Evolutionary conservation across 768 basidiomycete genomes (phyloP), one percentile per base, ranked within the genome.

Genomic region (Baorangia bicolor): DNA sequence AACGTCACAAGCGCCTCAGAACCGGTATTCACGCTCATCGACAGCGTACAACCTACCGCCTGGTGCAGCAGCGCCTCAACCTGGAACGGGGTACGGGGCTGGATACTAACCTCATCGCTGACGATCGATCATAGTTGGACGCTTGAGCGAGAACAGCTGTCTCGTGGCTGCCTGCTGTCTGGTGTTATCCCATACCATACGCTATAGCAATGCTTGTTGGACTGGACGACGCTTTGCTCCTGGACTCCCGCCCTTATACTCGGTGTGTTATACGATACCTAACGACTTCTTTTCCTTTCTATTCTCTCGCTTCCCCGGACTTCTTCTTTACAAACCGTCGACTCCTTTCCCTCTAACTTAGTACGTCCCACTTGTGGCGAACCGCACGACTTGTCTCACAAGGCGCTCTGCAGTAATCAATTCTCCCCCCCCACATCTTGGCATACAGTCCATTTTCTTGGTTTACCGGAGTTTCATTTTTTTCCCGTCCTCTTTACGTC

Each of bases 1-100:
- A 14, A 76, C 81, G 27, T 84, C 87, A 31, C 86, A 87, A 63
- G 73, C 75, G 4, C 75, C 78, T 53, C 83, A 83, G 73, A 87
- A 88, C 67, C 78, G 90, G 27, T 92, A 89, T 70, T 91, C 89
- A 51, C 80, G 90, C 34, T 72, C 76, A 25, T 82, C 83, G 23
- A 75, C 77, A 31, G 72, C 66, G 39, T 79, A 72, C 61, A 78
- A 61, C 51, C 78, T 90, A 12, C 90, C 90, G 3, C 88, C 90
- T 5, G 90, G 90, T 41, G 90, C 90, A 27, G 89, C 88, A 28
- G 74, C 87, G 50, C 86, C 86, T 30, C 80, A 82, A 55, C 60
- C 77, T 30, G 68, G 67, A 53, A 11, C 27, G 33, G 66, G 64
- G 12, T 38, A 61, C 14, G 64, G 66, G 8, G 11, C 31, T 20